These are phyloP conservation scores for Eleusine indica DNA, from an alignment of 176 grass and related monocot genomes.

Conservation along the genomic window DNA sequence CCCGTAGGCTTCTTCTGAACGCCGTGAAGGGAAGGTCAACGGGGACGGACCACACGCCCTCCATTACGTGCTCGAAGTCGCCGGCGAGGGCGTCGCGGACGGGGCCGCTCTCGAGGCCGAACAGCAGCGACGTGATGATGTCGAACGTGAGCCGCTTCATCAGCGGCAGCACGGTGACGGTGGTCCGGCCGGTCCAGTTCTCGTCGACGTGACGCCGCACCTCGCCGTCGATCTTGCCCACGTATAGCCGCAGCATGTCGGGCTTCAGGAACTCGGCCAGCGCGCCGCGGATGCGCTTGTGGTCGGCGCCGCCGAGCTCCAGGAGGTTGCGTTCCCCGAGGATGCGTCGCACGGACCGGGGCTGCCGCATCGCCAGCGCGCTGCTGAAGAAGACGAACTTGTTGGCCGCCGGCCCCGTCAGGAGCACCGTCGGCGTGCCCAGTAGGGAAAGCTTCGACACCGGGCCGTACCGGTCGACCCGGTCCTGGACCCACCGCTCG, in stretches of 20 bases:
- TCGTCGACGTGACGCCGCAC: conserved; percentile 46
- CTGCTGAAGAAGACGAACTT: conserved; percentile 52
- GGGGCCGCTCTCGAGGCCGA: conserved; percentile 30
- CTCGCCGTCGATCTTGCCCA: conserved; percentile 54
- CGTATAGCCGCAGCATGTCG: conserved; percentile 55
- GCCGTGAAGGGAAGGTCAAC: conserved; percentile 47
- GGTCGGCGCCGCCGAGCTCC: conserved; percentile 44
- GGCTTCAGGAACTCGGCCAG: conserved; percentile 53
- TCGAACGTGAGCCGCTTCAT: conserved; percentile 59
- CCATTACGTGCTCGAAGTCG: conserved; percentile 26
- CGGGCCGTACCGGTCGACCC: conserved; percentile 45
- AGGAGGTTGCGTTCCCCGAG: conserved; percentile 43
- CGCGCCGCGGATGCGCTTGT: conserved; percentile 47
- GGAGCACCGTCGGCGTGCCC: conserved; percentile 43
- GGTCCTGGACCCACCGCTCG: conserved; percentile 42
- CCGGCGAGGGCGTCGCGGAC: conserved; percentile 18
- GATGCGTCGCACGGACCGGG: conserved; percentile 33
- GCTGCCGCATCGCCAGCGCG: conserved; percentile 39
- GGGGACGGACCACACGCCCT: conserved; percentile 39
- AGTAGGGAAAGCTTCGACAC: conserved; percentile 71
- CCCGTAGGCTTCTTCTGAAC: conserved; percentile 34
- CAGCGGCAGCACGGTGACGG: conserved; percentile 44
- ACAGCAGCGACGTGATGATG: conserved; percentile 48
- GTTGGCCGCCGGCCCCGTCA: conserved; percentile 43
- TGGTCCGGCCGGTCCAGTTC: conserved; percentile 17